A percentile compares a stretch with the other conserved stretches of the same genome.
phyloP scores from a whole-genome alignment of 1,139 yeast genomes.

The Geotrichum klebahnii region DNA sequence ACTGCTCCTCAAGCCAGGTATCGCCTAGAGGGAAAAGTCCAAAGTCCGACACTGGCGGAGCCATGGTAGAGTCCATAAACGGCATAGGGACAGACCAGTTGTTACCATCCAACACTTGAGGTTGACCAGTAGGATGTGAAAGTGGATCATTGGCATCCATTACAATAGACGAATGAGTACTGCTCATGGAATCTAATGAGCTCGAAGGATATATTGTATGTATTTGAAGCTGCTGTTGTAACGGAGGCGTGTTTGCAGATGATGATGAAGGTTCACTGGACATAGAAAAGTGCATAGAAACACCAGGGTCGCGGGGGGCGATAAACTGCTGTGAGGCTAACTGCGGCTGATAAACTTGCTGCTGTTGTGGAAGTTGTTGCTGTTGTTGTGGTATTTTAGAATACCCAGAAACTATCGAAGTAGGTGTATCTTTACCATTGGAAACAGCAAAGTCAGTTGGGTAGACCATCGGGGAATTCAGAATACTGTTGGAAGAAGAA shows the following conservation, averaged over 20 bases:
- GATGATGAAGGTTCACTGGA: not conserved
- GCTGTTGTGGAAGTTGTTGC: not conserved
- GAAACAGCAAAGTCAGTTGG: not conserved
- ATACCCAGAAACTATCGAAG: not conserved
- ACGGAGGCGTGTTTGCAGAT: not conserved
- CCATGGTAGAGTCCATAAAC: not conserved
- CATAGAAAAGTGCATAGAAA: not conserved
- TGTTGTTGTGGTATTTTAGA: not conserved
- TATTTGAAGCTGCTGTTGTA: not conserved
- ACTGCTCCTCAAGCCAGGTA: constrained; percentile 8
- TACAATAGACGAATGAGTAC: not conserved
- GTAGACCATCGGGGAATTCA: constrained; percentile 1
- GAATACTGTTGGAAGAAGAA: not conserved
- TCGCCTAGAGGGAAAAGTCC: not conserved
- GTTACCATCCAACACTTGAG: not conserved
- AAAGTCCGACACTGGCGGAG: not conserved
- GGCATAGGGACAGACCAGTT: not conserved
- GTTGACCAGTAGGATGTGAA: not conserved
- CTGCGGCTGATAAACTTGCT: not conserved
- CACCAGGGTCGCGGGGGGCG: not conserved
- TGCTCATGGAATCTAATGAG: not conserved
- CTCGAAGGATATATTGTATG: not conserved
- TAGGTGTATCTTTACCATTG: not conserved
- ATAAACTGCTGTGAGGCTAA: not conserved
- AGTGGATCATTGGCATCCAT: constrained; percentile 5